A percentile compares a stretch with the other conserved stretches of the same genome.
phyloP scores from a whole-genome alignment of 169 alveolate species.

The Perkinsus olseni region DNA sequence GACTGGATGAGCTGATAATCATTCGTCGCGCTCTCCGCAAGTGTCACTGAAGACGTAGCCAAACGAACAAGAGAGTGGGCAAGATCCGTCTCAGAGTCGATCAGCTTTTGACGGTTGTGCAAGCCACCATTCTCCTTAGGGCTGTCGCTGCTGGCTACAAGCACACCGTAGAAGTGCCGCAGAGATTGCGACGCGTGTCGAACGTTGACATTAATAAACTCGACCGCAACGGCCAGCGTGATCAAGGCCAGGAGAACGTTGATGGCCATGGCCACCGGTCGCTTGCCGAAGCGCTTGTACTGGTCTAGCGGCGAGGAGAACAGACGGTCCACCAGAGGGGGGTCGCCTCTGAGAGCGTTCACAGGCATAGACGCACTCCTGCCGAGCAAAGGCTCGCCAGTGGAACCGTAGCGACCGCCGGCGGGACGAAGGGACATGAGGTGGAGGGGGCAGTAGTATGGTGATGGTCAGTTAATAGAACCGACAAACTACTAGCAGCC shows the following conservation, averaged over 20 bases:
- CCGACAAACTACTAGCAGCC: too few relatives aligned
- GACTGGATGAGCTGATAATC: neutral
- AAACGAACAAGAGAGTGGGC: neutral
- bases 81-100: neutral
- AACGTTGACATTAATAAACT: neutral
- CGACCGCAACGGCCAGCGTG: neutral
- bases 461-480: too few relatives aligned
- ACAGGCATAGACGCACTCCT: neutral
- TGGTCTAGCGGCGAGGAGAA: neutral
- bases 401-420: neutral
- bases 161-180: neutral
- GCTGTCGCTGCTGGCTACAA: neutral
- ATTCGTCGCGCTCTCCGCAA: neutral
- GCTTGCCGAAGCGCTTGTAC: neutral
- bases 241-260: neutral
- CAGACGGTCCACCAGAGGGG: neutral
- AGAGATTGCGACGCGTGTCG: neutral
- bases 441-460: too few relatives aligned
- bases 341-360: neutral
- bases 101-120: neutral
- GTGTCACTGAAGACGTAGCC: neutral
- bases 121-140: neutral
- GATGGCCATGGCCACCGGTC: neutral
- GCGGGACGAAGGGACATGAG: neutral
- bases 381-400: neutral